Conservation (phyloP, 306 rosid genomes). For the Pterocarpus santalinus region DNA sequence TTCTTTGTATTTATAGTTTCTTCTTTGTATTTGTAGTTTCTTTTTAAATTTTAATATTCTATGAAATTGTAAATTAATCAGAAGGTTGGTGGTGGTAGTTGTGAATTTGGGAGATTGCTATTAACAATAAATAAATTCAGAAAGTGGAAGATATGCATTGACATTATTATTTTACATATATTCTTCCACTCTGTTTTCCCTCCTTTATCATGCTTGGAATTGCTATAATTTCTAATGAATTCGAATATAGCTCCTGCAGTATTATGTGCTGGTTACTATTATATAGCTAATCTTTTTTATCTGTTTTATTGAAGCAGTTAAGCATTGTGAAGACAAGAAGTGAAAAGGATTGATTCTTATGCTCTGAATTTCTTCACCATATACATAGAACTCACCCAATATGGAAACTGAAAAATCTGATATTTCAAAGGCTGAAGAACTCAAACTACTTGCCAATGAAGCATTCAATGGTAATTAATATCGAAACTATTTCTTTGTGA, state of each 20-base stretch:
- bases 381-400: constrained; percentile 47
- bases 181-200: not conserved
- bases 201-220: constrained; percentile 9
- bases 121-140: not conserved
- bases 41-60: not conserved
- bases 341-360: constrained; percentile 44
- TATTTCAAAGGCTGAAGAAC: constrained; percentile 73
- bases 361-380: constrained; percentile 46
- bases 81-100: not conserved
- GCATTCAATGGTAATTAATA: constrained; percentile 77
- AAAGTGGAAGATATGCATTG: not conserved
- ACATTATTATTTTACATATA: not conserved
- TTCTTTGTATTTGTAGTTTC: not conserved
- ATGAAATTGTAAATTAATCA: not conserved
- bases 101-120: constrained; percentile 20
- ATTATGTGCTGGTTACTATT: not conserved
- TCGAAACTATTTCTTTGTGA: constrained; percentile 7
- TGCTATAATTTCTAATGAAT: not conserved
- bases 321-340: constrained; percentile 37
- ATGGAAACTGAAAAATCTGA: constrained; percentile 74
- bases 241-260: constrained; percentile 21
- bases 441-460: constrained; percentile 81
- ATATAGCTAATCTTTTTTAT: constrained; percentile 20
- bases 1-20: constrained; percentile 10
- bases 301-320: constrained; percentile 42